phyloP scores from a whole-genome alignment of 1,284 basidiomycete genomes.

The Marasmius fiardii region DNA sequence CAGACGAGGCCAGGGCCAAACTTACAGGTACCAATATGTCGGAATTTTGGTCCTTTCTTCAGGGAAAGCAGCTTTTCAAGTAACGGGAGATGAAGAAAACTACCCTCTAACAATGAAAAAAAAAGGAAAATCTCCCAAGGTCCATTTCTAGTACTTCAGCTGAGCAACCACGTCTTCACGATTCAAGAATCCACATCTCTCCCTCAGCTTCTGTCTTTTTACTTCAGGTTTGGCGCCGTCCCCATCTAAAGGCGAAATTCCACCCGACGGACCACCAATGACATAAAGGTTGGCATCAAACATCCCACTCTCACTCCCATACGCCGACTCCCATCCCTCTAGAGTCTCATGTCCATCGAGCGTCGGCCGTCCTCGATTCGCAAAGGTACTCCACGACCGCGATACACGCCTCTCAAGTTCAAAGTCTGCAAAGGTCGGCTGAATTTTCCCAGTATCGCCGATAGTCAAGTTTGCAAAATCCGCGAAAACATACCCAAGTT shows the following conservation, averaged over 20 bases:
- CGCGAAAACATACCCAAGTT: neutral
- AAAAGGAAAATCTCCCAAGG: no score
- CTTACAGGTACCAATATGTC: no score
- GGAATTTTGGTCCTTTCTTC: no score
- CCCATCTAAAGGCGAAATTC: neutral
- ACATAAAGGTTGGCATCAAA: neutral
- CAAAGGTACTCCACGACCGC: conserved; percentile 1
- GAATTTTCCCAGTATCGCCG: neutral
- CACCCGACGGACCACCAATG: neutral
- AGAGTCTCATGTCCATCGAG: neutral
- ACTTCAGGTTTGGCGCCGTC: neutral
- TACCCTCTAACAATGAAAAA: no score
- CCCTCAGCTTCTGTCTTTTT: neutral
- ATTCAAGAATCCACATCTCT: neutral
- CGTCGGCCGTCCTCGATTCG: neutral
- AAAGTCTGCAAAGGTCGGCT: neutral
- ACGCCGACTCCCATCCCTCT: neutral
- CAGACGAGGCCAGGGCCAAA: no score
- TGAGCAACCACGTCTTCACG: neutral
- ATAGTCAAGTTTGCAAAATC: neutral
- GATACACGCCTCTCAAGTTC: neutral
- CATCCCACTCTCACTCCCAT: neutral
- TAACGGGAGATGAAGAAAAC: no score
- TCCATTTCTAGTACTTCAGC: neutral
- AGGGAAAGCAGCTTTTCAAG: no score